Conservation (phyloP, 805 yeast species). For the Lachancea lanzarotensis region DNA sequence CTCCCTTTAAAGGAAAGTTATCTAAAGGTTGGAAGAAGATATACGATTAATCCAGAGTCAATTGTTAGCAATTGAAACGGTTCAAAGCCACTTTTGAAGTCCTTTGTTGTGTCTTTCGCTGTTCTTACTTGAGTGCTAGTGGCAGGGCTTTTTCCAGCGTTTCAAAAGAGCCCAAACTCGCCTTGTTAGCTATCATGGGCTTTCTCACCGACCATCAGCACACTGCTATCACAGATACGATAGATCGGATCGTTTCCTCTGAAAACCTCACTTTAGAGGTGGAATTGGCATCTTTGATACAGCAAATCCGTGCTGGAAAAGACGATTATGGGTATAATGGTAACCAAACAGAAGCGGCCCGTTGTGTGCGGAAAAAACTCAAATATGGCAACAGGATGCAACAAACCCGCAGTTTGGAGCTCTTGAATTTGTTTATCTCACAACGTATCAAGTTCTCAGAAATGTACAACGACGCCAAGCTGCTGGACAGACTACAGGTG, state of each 20-base stretch:
- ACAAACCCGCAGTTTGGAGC: slow-evolving; percentile 60
- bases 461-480: slow-evolving; percentile 60
- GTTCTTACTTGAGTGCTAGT: no score
- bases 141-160: not conserved
- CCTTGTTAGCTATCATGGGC: slow-evolving; percentile 47
- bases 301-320: slow-evolving; percentile 36
- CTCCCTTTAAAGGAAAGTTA: slow-evolving; percentile 1
- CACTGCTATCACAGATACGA: slow-evolving; percentile 62
- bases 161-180: not conserved
- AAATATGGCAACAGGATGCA: slow-evolving; percentile 71
- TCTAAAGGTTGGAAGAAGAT: not conserved
- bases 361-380: slow-evolving; percentile 81
- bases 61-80: not conserved
- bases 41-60: not conserved
- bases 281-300: slow-evolving; percentile 31
- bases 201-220: slow-evolving; percentile 54
- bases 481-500: slow-evolving; percentile 53
- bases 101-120: not conserved
- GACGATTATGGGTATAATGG: slow-evolving; percentile 20
- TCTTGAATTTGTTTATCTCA: slow-evolving; percentile 50
- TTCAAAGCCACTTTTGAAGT: not conserved
- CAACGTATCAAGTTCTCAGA: slow-evolving; percentile 32
- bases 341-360: slow-evolving; percentile 68
- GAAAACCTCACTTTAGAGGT: slow-evolving; percentile 30
- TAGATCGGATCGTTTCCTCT: slow-evolving; percentile 42